A percentile compares a stretch with the other conserved stretches of the same genome.
Conservation (phyloP, 306 rosid species). For the Prunus fruticosa region DNA sequence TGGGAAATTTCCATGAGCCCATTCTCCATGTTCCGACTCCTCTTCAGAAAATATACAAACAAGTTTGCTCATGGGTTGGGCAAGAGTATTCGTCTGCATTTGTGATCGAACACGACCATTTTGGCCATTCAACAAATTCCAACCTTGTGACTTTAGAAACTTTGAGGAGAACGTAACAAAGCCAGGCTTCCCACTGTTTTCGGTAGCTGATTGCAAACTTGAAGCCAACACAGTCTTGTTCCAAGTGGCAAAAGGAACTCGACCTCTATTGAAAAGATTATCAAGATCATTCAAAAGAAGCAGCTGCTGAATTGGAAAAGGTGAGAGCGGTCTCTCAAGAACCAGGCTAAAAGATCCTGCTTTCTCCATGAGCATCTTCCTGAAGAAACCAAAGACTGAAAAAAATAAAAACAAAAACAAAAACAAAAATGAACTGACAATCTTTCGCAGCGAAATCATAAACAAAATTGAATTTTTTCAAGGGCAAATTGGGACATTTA, state of each 20-base stretch:
- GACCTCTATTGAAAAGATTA: constrained; percentile 69
- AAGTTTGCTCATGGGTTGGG: constrained; percentile 44
- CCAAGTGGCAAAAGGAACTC: constrained; percentile 82
- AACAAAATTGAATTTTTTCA: constrained; percentile 2
- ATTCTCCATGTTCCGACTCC: constrained; percentile 76
- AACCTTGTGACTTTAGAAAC: constrained; percentile 61
- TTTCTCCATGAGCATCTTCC: constrained; percentile 63
- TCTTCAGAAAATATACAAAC: constrained; percentile 68
- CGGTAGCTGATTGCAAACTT: constrained; percentile 53
- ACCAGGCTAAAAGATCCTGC: constrained; percentile 48
- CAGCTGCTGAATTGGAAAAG: constrained; percentile 52
- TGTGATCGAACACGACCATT: constrained; percentile 47
- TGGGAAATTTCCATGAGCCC: constrained; percentile 92
- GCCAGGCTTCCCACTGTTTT: constrained; percentile 60
- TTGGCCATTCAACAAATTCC: constrained; percentile 47
- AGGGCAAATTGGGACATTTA: background rate
- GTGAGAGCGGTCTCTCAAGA: constrained; percentile 53
- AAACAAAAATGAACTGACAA: constrained; percentile 50
- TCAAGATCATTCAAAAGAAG: constrained; percentile 57
- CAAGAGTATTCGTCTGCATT: constrained; percentile 39
- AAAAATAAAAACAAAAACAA: constrained; percentile 48
- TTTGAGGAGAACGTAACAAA: constrained; percentile 69
- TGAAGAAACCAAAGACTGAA: constrained; percentile 64
- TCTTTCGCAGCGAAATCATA: constrained; percentile 16
- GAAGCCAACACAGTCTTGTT: constrained; percentile 60